Base-by-base conservation (phyloP, 192 early-diverging fungal species). In the Gaertneriomyces sp. region DNA sequence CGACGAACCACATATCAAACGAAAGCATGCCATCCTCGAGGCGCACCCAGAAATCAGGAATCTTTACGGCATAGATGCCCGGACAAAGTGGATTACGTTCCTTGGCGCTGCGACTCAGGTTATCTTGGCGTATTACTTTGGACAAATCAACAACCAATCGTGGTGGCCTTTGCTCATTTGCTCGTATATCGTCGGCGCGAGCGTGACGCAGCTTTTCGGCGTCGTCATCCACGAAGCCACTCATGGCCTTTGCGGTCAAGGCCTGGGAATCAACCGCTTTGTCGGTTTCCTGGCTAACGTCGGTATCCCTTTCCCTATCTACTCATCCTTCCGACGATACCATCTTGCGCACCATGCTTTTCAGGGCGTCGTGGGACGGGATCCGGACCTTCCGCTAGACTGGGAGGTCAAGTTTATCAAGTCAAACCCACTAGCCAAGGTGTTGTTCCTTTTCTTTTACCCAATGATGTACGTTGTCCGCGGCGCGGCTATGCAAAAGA, bases 321-420 rank as follows among this genome's bases (percentile, higher is more conserved):
- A 69, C 60, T 69, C 72, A 10, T 66, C 71, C 20, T 69, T 74
- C 64, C 64, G 72, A 52, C 66, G 77, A 14, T 81, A 81, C 71
- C 95, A 98, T 76, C 80, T 96, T 60, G 95, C 96, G 75, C 95
- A 98, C 74, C 95, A 98, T 79, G 90, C 91, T n/a, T 95, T 87
- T 78, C 93, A 96, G 78, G 95, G 95, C 14, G 94, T 96, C 11
- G 85, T 88, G 20, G 94, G 93, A 14, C 85, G 90, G 69, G 95
- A 98, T 70, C 90, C 93, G 53, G 95, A 98, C 71, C 81, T 98
- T 25, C 95, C 95, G 6, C 78, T 92, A 7, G 86, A 91, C 53
- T 87, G 90, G 81, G 94, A 98, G 75, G 86, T 84, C 71, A 82
- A 81, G 38, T 70, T 96, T 56, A 75, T 85, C 61, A 64, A 69